Evolutionary conservation across 768 basidiomycete species (phyloP).

Genomic region (Suillus americanus): DNA sequence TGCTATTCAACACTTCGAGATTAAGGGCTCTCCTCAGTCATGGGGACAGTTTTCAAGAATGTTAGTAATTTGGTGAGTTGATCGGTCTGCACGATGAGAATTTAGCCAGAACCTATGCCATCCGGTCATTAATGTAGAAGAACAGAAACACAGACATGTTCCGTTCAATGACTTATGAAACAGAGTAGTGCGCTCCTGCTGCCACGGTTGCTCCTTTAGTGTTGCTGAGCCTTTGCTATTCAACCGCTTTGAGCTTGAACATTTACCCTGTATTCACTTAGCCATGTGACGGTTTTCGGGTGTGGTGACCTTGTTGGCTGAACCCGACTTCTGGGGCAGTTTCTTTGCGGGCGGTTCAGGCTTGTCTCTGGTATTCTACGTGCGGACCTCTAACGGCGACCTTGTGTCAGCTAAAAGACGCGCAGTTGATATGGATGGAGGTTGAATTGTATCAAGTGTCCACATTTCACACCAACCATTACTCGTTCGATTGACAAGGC

Average conservation of each 20-base stretch:
- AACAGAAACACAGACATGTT: no score
- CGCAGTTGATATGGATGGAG: no score
- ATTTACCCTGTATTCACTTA: not conserved
- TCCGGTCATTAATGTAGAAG: not conserved
- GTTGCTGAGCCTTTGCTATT: not conserved
- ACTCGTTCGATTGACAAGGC: not conserved
- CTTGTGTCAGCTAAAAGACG: not conserved
- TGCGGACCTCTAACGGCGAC: no score
- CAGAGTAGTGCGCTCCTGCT: not conserved
- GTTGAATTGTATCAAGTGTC: no score
- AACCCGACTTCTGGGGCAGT: not conserved
- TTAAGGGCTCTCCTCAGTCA: not conserved
- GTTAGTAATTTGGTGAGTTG: not conserved
- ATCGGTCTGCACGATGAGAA: not conserved
- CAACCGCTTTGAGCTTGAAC: not conserved
- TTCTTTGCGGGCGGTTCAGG: no score
- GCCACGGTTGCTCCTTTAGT: not conserved
- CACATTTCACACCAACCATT: no score
- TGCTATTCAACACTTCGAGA: not conserved
- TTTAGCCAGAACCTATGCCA: not conserved
- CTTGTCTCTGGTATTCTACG: no score
- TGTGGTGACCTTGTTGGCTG: not conserved
- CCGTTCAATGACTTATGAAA: not conserved
- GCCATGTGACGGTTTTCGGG: not conserved
- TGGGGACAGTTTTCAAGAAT: not conserved